These are phyloP conservation scores for Primulina tabacum DNA, from an alignment of 257 asterid genomes.

Conservation along the genomic window DNA sequence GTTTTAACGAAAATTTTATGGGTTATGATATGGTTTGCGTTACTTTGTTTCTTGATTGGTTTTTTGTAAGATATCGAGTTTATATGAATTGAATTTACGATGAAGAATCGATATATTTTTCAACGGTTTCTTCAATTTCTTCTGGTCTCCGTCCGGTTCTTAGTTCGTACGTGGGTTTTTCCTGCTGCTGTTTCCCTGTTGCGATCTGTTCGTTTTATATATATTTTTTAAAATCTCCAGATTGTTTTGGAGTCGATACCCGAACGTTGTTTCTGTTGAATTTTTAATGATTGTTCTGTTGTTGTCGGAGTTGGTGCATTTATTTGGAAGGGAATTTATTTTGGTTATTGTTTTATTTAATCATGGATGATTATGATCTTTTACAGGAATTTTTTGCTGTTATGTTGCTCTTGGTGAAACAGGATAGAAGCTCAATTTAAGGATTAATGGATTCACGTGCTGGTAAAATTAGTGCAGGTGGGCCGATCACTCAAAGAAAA, in stretches of 20 bases:
- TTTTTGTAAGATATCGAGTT: neutral
- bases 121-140: neutral
- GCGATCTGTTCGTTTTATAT: neutral
- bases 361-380: neutral
- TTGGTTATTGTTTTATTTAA: neutral
- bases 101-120: slow-evolving; percentile 7
- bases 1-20: neutral
- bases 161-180: neutral
- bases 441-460: slow-evolving; percentile 46
- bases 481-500: slow-evolving; percentile 39
- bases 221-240: neutral
- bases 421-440: slow-evolving; percentile 22
- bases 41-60: slow-evolving; percentile 14
- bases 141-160: neutral
- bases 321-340: slow-evolving; percentile 1
- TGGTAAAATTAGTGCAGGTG: slow-evolving; percentile 38
- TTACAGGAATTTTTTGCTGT: neutral
- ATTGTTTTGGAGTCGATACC: slow-evolving; percentile 14
- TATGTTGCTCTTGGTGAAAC: slow-evolving; percentile 19
- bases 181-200: neutral
- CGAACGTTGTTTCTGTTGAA: neutral
- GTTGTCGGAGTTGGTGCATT: neutral
- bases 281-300: slow-evolving; percentile 19
- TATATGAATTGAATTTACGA: neutral
- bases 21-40: neutral